These are phyloP conservation scores for Pythium phragmitis DNA, from an alignment of 352 stramenopile species.

Conservation along the genomic window DNA sequence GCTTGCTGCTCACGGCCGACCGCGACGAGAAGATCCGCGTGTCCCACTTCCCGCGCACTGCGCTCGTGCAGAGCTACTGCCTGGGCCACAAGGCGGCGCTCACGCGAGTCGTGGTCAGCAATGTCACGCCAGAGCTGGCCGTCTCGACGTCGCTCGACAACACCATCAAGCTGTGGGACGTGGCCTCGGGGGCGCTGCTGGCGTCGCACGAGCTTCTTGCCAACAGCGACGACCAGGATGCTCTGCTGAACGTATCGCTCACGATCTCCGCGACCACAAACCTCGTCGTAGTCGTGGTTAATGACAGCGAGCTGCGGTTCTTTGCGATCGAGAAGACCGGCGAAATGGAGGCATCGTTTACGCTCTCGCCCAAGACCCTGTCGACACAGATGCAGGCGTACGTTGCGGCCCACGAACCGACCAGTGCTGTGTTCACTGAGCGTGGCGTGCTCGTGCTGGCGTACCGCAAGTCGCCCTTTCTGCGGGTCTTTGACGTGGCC, in stretches of 20 bases:
- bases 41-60: conserved; percentile 69
- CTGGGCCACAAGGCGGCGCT: conserved; percentile 73
- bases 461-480: conserved; percentile 63
- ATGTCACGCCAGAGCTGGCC: conserved; percentile 44
- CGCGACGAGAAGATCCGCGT: conserved; percentile 87
- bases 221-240: conserved; percentile 27
- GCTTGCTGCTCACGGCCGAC: conserved; percentile 70
- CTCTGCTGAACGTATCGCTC: conserved; percentile 55
- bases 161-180: conserved; percentile 78
- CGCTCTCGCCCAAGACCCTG: conserved; percentile 29
- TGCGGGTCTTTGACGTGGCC: conserved; percentile 51
- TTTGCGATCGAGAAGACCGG: conserved; percentile 44
- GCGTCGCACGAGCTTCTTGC: conserved; percentile 51
- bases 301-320: conserved; percentile 47
- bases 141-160: conserved; percentile 82
- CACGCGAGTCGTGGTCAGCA: conserved; percentile 52
- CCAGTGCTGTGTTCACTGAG: conserved; percentile 48
- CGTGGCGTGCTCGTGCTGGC: conserved; percentile 48
- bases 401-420: conserved; percentile 37
- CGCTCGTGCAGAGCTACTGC: conserved; percentile 83
- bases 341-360: conserved; percentile 13
- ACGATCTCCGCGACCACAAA: conserved; percentile 56
- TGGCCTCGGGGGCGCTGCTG: conserved; percentile 46
- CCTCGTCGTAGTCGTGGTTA: conserved; percentile 54
- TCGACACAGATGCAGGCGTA: conserved; percentile 23